Conservation (phyloP, 169 alveolate species). For the Fabrea salina region DNA sequence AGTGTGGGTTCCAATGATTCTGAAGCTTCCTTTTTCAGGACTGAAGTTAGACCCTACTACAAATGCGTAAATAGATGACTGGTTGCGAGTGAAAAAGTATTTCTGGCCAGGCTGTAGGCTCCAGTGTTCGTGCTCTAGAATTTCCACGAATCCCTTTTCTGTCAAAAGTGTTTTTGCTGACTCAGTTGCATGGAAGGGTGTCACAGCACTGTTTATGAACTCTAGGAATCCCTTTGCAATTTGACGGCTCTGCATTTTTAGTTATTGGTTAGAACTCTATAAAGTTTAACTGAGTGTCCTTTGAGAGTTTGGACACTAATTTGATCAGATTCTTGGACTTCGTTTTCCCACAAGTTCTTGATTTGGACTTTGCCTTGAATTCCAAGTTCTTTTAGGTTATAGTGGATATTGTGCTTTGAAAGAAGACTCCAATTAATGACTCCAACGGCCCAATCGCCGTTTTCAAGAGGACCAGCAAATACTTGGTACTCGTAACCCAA, state of each 20-base stretch:
- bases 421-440: slow-evolving; percentile 5
- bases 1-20: slow-evolving; percentile 90
- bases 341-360: background rate
- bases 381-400: background rate
- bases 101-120: slow-evolving; percentile 63
- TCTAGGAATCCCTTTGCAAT: slow-evolving; percentile 51
- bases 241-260: slow-evolving; percentile 24
- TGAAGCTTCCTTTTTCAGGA: slow-evolving; percentile 70
- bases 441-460: slow-evolving; percentile 10
- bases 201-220: slow-evolving; percentile 72
- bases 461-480: background rate
- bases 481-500: background rate
- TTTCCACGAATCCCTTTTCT: slow-evolving; percentile 47
- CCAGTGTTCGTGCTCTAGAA: slow-evolving; percentile 45
- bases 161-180: slow-evolving; percentile 43
- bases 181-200: slow-evolving; percentile 77
- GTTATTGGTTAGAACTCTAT: too few relatives aligned
- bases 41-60: slow-evolving; percentile 78
- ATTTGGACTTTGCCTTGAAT: background rate
- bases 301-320: too few relatives aligned
- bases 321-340: too few relatives aligned
- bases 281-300: too few relatives aligned
- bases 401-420: background rate
- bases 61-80: slow-evolving; percentile 90
- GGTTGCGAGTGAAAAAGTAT: slow-evolving; percentile 86